A percentile compares a stretch with the other conserved stretches of the same genome.
Evolutionary conservation across 2,329 filamentous ascomycete species (phyloP).

Genomic region (Trichoderma sp.): DNA sequence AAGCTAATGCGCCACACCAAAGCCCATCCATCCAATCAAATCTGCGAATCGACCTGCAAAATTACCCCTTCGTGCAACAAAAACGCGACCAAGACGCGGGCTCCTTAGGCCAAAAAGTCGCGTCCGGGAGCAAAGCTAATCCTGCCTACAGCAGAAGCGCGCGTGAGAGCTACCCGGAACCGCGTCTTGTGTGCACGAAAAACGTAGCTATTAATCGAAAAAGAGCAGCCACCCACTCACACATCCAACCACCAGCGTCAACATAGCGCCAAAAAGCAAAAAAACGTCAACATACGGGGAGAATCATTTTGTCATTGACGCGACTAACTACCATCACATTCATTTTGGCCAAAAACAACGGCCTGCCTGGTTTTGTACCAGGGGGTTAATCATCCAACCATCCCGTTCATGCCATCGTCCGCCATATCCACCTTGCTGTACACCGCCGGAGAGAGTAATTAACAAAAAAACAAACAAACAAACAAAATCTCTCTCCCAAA

Average conservation of each 20-base stretch:
- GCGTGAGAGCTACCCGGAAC: not conserved
- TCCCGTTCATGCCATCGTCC: constrained; percentile 14
- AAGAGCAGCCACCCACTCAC: not conserved
- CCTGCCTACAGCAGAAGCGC: too few species aligned
- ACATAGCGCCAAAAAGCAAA: too few species aligned
- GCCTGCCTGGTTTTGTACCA: not conserved
- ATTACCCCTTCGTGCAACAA: not conserved
- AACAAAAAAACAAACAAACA: constrained; percentile 14
- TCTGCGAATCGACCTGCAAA: not conserved
- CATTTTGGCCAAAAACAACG: not conserved
- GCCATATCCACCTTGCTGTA: constrained; percentile 14
- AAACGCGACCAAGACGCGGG: not conserved
- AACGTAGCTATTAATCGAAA: not conserved
- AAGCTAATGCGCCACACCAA: not conserved
- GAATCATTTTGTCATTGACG: constrained; percentile 19
- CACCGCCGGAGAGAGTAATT: not conserved
- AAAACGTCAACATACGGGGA: not conserved
- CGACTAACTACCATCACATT: constrained; percentile 19
- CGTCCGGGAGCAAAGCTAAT: not conserved
- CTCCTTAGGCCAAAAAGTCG: not conserved
- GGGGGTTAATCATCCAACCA: constrained; percentile 18
- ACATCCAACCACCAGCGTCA: not conserved
- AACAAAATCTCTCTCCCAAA: not conserved
- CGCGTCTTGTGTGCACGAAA: not conserved
- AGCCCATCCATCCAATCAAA: not conserved